phyloP scores from a whole-genome alignment of 352 stramenopile genomes.

The Pythium periplocum region DNA sequence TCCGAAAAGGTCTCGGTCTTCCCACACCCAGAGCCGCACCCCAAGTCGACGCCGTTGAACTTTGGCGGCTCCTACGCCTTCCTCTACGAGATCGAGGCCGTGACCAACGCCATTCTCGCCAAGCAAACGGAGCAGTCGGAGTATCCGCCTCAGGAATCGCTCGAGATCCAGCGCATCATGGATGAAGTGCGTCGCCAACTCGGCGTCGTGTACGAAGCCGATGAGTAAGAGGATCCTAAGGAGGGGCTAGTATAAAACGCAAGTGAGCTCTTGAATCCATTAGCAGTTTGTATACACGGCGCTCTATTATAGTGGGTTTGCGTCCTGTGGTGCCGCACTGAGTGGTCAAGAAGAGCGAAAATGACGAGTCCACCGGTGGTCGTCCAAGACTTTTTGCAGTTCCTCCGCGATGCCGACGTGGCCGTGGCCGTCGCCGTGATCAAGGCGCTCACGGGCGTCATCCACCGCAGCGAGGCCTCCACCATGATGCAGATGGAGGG shows the following conservation, averaged over 20 bases:
- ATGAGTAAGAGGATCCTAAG: slow-evolving; percentile 3
- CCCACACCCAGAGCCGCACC: slow-evolving; percentile 26
- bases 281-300: background rate
- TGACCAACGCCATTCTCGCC: slow-evolving; percentile 50
- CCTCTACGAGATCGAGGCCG: slow-evolving; percentile 70
- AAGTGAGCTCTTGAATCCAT: background rate
- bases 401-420: slow-evolving; percentile 67
- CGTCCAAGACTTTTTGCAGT: slow-evolving; percentile 71
- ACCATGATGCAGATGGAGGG: slow-evolving; percentile 96
- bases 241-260: slow-evolving; percentile 5
- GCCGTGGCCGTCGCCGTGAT: slow-evolving; percentile 92
- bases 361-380: slow-evolving; percentile 22
- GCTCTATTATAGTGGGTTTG: slow-evolving; percentile 21
- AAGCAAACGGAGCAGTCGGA: slow-evolving; percentile 41
- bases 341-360: background rate
- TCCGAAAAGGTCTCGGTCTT: slow-evolving; percentile 36
- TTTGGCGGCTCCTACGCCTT: slow-evolving; percentile 74
- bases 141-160: slow-evolving; percentile 56
- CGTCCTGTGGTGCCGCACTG: background rate
- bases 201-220: slow-evolving; percentile 47
- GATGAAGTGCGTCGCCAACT: slow-evolving; percentile 64
- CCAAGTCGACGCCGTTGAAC: slow-evolving; percentile 31
- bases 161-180: slow-evolving; percentile 62
- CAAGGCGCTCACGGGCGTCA: slow-evolving; percentile 90
- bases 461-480: slow-evolving; percentile 84